Evolutionary conservation across 352 stramenopile species (phyloP), one percentile per base, ranked within the genome.

Genomic region (Globisporangium alternatum): DNA sequence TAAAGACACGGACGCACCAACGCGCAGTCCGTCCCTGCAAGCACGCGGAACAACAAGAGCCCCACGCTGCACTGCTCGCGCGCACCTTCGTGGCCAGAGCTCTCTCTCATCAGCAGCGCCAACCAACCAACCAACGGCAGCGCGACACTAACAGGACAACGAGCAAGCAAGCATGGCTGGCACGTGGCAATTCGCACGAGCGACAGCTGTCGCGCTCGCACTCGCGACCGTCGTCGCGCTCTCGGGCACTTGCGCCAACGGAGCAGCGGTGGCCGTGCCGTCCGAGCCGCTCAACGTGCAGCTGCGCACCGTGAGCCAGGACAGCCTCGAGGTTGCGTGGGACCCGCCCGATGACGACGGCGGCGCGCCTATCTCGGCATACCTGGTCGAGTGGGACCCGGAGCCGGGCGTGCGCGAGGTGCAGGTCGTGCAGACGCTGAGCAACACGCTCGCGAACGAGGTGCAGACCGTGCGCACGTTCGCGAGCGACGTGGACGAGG

Each of bases 381-480:
- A 94, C 60, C 56, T 91, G 35, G 81, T 98, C 45, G 89, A 98
- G 65, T 98, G 93, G 76, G 96, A 99, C 69, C 96, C 92, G 9
- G 80, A 91, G 53, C 88, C 90, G 15, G 92, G 92, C 35, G 80
- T 85, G 17, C 80, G 82, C 41, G 93, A 98, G 67, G 81, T 97
- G n/a, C 95, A 98, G 69, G 75, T 88, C 21, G 83, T 97, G 25
- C 78, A 69, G 37, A 95, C 87, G 25, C 77, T 66, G 17, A 78
- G 80, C 33, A 92, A 97, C 71, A 91, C 91, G 0, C 91, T 90
- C 47, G 67, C 94, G 21, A 98, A 98, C 72, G 94, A 98, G 70
- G 82, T 98, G 44, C 94, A 98, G 77, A 95, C 78, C 8, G 91
- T 98, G 68, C 87, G 89, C 62, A 98, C 89, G 1, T 90, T 81